Evolutionary conservation across 345 rosid species (phyloP), one percentile per base, ranked within the genome.

Genomic region (Acer campestre): DNA sequence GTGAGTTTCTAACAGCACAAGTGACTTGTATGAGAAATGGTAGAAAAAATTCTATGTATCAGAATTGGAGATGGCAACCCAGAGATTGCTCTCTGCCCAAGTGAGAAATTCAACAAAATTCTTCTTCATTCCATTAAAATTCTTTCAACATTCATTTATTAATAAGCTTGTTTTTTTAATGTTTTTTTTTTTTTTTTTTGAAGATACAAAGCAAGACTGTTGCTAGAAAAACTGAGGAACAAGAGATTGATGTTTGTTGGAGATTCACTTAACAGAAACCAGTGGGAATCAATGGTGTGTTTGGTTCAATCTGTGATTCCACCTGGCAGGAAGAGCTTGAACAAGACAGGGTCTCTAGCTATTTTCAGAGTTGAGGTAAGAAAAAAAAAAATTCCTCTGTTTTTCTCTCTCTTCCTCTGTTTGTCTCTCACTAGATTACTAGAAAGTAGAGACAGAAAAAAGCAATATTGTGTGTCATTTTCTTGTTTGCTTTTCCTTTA

Each of bases 261-360:
- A 75, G 99, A 97, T 83, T 97, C 99, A 10, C 61, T 97, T 75
- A 97, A 97, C 80, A 84, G 99, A 66, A 97, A 97, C 65, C 99
- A 96, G 68, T 96, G 99, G 99, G 99, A 94, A 84, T 96, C 99
- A 62, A 89, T 97, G 99, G 71, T 94, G 80, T 97, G 99, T 81
- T 82, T 97, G 87, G 93, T 85, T 85, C 95, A 97, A 83, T 93
- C 99, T 38, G 93, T 77, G 44, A n/a, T 84, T 80, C 92, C 97
- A 53, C 77, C 82, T 18, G 89, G 91, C 46, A 83, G 84, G 66
- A 96, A 96, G 68, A 90, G 89, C 88, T 82, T 90, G 85, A 89
- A 80, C 87, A 88, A 77, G 75, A 65, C 86, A 56, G 93, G 92
- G 18, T 90, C 97, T 40, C 89, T 90, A 31, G 79, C 92, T 55